phyloP scores from a whole-genome alignment of 192 early-diverging fungal species.

The Backusella liffmaniae region DNA sequence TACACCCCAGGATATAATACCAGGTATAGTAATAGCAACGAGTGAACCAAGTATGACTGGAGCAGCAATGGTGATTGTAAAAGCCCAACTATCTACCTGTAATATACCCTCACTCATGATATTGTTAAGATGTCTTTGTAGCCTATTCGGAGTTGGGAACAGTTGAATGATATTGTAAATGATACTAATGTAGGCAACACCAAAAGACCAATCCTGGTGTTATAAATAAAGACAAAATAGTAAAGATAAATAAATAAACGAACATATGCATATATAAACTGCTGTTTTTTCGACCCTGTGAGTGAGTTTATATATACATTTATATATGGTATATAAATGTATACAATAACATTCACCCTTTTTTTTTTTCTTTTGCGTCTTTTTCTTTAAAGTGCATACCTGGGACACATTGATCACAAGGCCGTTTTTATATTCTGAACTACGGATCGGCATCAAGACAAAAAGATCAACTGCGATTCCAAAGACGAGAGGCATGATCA shows the following conservation, averaged over 20 bases:
- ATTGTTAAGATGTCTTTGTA: constrained; percentile 37
- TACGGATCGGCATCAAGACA: constrained; percentile 61
- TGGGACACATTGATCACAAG: constrained; percentile 33
- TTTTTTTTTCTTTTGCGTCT: neutral
- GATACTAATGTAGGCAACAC: constrained; percentile 72
- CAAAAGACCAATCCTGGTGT: constrained; percentile 69
- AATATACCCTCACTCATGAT: constrained; percentile 31
- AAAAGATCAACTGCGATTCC: constrained; percentile 76
- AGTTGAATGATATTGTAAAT: constrained; percentile 44
- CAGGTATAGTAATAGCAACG: constrained; percentile 37
- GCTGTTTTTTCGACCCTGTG: neutral
- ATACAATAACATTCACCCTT: neutral
- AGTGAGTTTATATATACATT: neutral
- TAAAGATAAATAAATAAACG: neutral
- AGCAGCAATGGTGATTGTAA: constrained; percentile 33
- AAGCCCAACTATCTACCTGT: constrained; percentile 26
- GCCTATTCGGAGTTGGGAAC: constrained; percentile 44
- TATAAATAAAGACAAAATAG: neutral
- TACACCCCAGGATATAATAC: constrained; percentile 36
- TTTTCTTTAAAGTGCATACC: constrained; percentile 23
- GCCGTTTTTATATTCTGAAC: constrained; percentile 17
- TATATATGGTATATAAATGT: neutral
- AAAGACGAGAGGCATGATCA: constrained; percentile 66
- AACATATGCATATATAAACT: neutral
- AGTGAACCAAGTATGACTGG: constrained; percentile 32